Percentiles rank a stretch among this genome's conserved stretches.
phyloP scores from a whole-genome alignment of 495 filamentous ascomycete species.

The Penicillium subrubescens region DNA sequence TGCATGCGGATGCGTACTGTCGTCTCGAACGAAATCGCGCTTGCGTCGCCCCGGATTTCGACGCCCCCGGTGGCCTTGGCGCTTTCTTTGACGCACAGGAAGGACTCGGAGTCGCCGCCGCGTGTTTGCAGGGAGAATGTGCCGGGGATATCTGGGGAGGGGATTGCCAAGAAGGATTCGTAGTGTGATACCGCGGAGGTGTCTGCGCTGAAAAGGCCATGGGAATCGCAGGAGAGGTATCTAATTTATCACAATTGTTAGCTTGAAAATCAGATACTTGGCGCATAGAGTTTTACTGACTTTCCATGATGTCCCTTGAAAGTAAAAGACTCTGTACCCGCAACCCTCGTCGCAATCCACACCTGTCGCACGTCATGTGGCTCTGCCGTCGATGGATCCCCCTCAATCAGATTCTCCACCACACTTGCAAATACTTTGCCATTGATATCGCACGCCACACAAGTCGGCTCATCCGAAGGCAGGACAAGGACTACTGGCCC shows the following conservation, averaged over 20 bases:
- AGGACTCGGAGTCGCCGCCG: conserved; percentile 49
- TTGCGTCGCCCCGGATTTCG: conserved; percentile 77
- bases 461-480: conserved; percentile 65
- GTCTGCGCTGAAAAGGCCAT: conserved; percentile 74
- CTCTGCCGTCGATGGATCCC: conserved; percentile 76
- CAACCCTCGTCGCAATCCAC: conserved; percentile 85
- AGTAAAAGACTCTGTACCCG: conserved; percentile 76
- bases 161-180: conserved; percentile 77
- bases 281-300: conserved; percentile 43
- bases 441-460: conserved; percentile 79
- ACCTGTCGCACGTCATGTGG: conserved; percentile 95
- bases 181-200: conserved; percentile 78
- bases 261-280: not conserved
- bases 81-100: conserved; percentile 52
- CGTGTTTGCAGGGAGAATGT: conserved; percentile 71
- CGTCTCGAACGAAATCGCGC: conserved; percentile 69
- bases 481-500: conserved; percentile 83
- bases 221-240: conserved; percentile 81
- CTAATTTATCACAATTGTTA: conserved; percentile 23
- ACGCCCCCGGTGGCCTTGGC: conserved; percentile 48
- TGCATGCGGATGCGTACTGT: conserved; percentile 89
- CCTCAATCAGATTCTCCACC: conserved; percentile 82
- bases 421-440: conserved; percentile 80
- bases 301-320: conserved; percentile 89
- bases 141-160: conserved; percentile 62